phyloP scores from a whole-genome alignment of 192 early-diverging fungal species.

The Podochytrium sp. region DNA sequence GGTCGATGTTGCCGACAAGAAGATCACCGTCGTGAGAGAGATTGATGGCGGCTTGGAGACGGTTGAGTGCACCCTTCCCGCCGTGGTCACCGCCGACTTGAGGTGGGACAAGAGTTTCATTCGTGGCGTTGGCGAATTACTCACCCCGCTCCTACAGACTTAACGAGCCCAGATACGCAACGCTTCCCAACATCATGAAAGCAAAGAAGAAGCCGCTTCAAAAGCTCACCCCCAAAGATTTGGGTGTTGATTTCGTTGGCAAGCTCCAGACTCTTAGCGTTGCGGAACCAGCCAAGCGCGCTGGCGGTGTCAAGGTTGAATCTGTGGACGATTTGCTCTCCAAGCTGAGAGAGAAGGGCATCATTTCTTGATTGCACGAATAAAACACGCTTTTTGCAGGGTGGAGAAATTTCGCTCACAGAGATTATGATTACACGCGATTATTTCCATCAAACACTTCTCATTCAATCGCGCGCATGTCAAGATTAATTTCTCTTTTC shows the following conservation, averaged over 20 bases:
- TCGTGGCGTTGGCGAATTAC: too few species aligned
- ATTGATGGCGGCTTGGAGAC: constrained; percentile 98
- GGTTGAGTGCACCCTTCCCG: constrained; percentile 78
- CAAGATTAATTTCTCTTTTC: too few species aligned
- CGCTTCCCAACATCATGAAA: constrained; percentile 97
- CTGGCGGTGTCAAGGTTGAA: constrained; percentile 89
- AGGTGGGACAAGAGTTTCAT: too few species aligned
- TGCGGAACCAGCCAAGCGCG: constrained; percentile 88
- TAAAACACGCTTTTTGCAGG: too few species aligned
- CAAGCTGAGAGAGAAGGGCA: constrained; percentile 32
- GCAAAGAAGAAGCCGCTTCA: constrained; percentile 97
- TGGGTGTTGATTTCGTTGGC: constrained; percentile 84
- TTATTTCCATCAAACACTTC: too few species aligned
- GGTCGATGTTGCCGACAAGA: constrained; percentile 72
- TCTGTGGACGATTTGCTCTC: constrained; percentile 79
- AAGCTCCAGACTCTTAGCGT: constrained; percentile 88
- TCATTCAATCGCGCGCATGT: too few species aligned
- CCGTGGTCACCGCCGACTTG: constrained; percentile 93
- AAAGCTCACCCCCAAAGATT: constrained; percentile 74
- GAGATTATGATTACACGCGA: too few species aligned
- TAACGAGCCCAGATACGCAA: constrained; percentile 95
- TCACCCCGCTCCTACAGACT: constrained; percentile 65
- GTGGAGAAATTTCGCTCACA: too few species aligned
- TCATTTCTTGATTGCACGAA: too few species aligned
- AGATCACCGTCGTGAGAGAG: constrained; percentile 88